Evolutionary conservation across 2,329 filamentous ascomycete species (phyloP), one percentile per base, ranked within the genome.

Genomic region (Trichoderma pleuroti): DNA sequence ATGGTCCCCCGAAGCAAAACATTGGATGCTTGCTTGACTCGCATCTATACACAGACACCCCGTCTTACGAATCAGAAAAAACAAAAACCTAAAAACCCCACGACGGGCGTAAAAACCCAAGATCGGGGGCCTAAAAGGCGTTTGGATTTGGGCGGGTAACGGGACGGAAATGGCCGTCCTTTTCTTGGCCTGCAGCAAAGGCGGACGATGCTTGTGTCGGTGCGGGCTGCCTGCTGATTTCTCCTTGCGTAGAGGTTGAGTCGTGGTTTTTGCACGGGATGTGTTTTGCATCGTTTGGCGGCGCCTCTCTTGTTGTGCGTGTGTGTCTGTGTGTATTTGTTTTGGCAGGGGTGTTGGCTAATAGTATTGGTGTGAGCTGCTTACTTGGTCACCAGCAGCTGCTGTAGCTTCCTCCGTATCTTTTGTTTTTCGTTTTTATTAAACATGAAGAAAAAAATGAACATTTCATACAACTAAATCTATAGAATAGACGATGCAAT

Each of bases 141-240:
- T 65, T 24, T 56, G 46, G 49, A 54, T 26, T 39, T 28, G 30
- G 32, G 49, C 63, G 63, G 46, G 46, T 7, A 24, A 65, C 62
- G 30, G 62, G 46, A 56, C 46, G 63, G 63, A 39, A 36, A 66
- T 39, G 63, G 63, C 36, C 63, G 42, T 66, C 63, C 46, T 36
- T 65, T 54, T 54, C 34, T 39, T 16, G 21, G 46, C 9, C 21
- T 65, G 30, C 21, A 24, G 46, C 10, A 52, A 52, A 12, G 46
- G 11, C 11, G 14, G 46, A 24, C 3, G 46, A 14, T 52, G 21
- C 46, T 14, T 52, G 21, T 52, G 24, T 24, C 11, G 21, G 46
- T 21, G 42, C 42, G 42, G 39, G 16, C 39, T 49, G 42, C 10
- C 0, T 21, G 42, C 42, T 21, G 18, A 11, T 49, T 21, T 3